Base-by-base conservation (phyloP, 192 early-diverging fungal genomes). In the Coemansia asiatica region DNA sequence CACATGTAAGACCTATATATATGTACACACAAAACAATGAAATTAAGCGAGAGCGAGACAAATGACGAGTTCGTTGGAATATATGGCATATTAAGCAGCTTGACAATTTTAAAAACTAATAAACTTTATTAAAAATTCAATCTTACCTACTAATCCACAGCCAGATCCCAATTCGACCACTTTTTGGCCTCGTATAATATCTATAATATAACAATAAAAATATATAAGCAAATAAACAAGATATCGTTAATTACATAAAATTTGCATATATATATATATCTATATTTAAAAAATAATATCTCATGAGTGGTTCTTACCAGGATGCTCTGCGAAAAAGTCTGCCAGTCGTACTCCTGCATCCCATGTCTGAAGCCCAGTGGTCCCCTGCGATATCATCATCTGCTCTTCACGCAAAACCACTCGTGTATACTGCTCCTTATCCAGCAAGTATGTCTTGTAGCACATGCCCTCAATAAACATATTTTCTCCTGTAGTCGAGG, bases 361-460 rank as follows among this genome's bases (percentile, higher is more conserved):
- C 88, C 88, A 90, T 10, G 85, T 87, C 49, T 83, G 71, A 27
- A 90, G 50, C 0, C 88, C 87, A 4, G 88, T 87, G 2, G 88
- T 86, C 1, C 88, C 88, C 28, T 83, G 70, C 6, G 86, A 84
- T 28, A 87, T 84, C 56, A 72, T 72, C 25, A 77, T 62, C 67
- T 73, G 65, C 22, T 79, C 75, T 63, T 90, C 88, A 6, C 63
- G 61, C 23, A 90, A 60, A 27, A 87, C 85, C 35, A 79, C 60
- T 19, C 71, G 48, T 29, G 64, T 67, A 15, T 76, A 73, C 70
- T 81, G 79, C 26, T 78, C 75, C 29, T 68, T 60, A 54, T 78
- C 76, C 55, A 83, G 63, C 28, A 64, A 35, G 19, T 83, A 83
- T 9, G 81, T 83, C 53, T 79, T 83, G 53, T 65, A 83, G 49